Base-by-base conservation (phyloP, 2,329 filamentous ascomycete genomes). In the Cladophialophora bantiana region DNA sequence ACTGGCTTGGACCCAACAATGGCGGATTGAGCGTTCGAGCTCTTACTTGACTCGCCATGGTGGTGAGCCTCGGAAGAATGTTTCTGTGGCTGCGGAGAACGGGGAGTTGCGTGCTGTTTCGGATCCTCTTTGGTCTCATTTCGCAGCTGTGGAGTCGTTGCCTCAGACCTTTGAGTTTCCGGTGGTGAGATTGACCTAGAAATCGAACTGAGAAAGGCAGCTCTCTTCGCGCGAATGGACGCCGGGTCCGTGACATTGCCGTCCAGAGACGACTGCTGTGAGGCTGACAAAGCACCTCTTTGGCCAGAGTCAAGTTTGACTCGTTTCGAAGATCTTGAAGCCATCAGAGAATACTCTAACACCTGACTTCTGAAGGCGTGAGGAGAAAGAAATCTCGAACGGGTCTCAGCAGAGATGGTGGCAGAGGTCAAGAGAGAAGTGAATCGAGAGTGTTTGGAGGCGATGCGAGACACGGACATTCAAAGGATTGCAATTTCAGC, bases 171-270 rank as follows among this genome's bases (percentile, higher is more conserved):
- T 12, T 58, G 58, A 7, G 59, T 35, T 20, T 31, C 53, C n/a
- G 68, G 68, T 4, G 68, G 68, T 15, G 68, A 70, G 42, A 70
- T 66, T n/a, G 68, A 66, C 36, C 68, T 64, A 5, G 65, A 66
- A n/a, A 68, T 68, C 32, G 68, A 70, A 35, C 62, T 45, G 31
- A 70, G 60, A 40, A 70, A 70, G 6, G 62, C 62, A 35, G 65
- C 59, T 54, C 68, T 59, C 50, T 54, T 70, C 32, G 15, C 35
- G 18, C 68, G 59, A 31, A 70, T 57, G 12, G 62, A 60, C 4
- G 65, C 56, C 31, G 65, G 53, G 40, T 68, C 55, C 6, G 58
- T 6, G 7, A 18, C 45, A 18, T 10, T 60, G 35, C 35, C 40
- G 13, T 38, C 32, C 3, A 26, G 31, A 12, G 31, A 26, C 36